Evolutionary conservation across 2,329 filamentous ascomycete genomes (phyloP).

Genomic region (Raffaelea arxii): DNA sequence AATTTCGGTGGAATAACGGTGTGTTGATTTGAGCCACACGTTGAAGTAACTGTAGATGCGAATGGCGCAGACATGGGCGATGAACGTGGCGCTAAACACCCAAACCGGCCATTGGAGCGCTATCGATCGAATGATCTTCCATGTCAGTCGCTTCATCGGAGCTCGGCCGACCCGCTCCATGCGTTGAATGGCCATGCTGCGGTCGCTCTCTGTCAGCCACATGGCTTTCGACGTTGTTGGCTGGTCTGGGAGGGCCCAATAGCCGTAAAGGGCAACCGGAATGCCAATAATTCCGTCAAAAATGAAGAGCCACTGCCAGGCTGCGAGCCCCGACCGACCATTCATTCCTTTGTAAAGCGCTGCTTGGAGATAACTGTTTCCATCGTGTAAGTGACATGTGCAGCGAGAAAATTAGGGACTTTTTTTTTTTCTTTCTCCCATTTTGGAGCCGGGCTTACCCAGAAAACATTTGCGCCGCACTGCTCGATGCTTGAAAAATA

Average conservation of each 20-base stretch:
- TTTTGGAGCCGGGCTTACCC: no score
- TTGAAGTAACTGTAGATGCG: constrained; percentile 12
- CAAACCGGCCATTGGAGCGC: constrained; percentile 11
- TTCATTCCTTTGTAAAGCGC: constrained; percentile 24
- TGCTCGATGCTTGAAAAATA: constrained; percentile 28
- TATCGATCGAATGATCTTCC: background rate
- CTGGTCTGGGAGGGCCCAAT: constrained; percentile 14
- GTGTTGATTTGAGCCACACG: constrained; percentile 17
- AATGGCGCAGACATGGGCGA: constrained; percentile 9
- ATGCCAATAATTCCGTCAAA: constrained; percentile 23
- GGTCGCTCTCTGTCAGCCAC: constrained; percentile 7
- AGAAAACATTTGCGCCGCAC: constrained; percentile 21
- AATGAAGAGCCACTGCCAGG: constrained; percentile 30
- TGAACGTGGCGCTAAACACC: constrained; percentile 8
- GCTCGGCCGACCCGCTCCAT: constrained; percentile 6
- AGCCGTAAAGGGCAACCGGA: constrained; percentile 15
- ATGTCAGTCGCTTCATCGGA: background rate
- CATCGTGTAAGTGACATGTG: no score
- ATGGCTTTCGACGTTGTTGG: constrained; percentile 6
- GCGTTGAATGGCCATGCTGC: constrained; percentile 5
- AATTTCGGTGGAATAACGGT: constrained; percentile 29
- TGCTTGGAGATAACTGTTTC: constrained; percentile 25
- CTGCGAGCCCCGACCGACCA: constrained; percentile 20
- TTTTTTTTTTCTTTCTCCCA: no score
- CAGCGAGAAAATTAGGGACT: no score